These are phyloP conservation scores for Melanogaster broomeanus DNA, from an alignment of 768 basidiomycete genomes.

Conservation along the genomic window DNA sequence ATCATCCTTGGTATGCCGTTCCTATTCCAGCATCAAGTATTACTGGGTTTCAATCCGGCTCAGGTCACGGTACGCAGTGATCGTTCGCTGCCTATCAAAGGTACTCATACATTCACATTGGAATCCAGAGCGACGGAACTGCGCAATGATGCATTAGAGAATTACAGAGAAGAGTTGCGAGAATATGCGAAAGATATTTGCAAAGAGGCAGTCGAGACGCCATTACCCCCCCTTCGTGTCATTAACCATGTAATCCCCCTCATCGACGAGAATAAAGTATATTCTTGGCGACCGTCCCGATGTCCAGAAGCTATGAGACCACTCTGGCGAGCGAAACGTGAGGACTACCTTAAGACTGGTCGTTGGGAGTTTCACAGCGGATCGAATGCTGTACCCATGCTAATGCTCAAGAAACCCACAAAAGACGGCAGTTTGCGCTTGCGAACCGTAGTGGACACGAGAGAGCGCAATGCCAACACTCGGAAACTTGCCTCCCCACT, in stretches of 20 bases:
- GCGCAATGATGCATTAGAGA: slow-evolving; percentile 5
- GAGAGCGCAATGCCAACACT: too few relatives aligned
- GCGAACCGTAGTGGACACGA: too few relatives aligned
- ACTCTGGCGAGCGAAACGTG: slow-evolving; percentile 29
- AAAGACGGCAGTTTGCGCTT: too few relatives aligned
- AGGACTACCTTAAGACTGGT: slow-evolving; percentile 30
- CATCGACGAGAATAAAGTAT: slow-evolving; percentile 30
- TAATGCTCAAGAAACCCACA: slow-evolving; percentile 31
- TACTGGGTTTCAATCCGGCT: slow-evolving; percentile 28
- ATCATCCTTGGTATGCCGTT: slow-evolving; percentile 42
- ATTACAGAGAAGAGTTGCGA: slow-evolving; percentile 10
- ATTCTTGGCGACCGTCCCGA: slow-evolving; percentile 34
- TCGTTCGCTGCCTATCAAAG: slow-evolving; percentile 12
- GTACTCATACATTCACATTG: not conserved
- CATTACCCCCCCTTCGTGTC: slow-evolving; percentile 24
- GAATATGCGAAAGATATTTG: slow-evolving; percentile 28
- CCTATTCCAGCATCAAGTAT: slow-evolving; percentile 33
- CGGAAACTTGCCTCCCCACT: too few relatives aligned
- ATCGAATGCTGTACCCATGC: slow-evolving; percentile 32
- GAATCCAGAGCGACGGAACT: not conserved
- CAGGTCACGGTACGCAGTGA: slow-evolving; percentile 13
- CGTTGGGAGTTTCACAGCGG: slow-evolving; percentile 32
- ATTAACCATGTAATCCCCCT: slow-evolving; percentile 41
- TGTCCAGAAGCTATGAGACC: slow-evolving; percentile 37
- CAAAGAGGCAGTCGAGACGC: slow-evolving; percentile 27